Base-by-base conservation (phyloP, 305 asterid genomes). In the Striga hermonthica region DNA sequence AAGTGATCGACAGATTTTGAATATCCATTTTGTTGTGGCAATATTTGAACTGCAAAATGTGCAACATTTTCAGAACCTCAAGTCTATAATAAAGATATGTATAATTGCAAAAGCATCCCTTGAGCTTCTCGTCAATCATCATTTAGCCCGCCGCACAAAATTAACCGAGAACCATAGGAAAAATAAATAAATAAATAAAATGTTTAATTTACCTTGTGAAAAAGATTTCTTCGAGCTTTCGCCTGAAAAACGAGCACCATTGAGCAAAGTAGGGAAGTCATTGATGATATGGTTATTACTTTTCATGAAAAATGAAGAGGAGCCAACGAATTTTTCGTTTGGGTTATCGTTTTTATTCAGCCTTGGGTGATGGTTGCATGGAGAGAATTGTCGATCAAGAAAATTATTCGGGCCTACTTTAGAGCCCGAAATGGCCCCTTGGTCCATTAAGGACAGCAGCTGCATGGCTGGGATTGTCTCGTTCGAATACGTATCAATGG, bases 391-490 rank as follows among this genome's bases (percentile, higher is more conserved):
- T 56, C 75, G 78, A 73, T 74, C 70, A 36, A 41, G 74, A 78
- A 72, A 69, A 74, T 37, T 74, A 68, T 71, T 74, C 13, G 76
- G 38, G 56, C 80, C 86, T 34, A 69, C 52, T 56, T 74, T 66
- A 66, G 80, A 50, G 57, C 75, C 74, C 1, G 89, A 72, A 28
- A 72, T 61, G 43, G 78, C 68, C 58, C 83, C 65, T 55, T 72
- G 83, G 73, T 90, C 83, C 95, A 84, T 87, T 70, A 87, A 72
- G 58, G 85, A 84, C 7, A 90, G 85, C 72, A 90, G 72, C 61
- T 84, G 93, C 90, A 88, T 71, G 22, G 95, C 95, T 13, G 91
- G 96, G 72, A 85, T 88, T 38, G 84, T 75, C 44, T 86, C 94
- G 34, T 88, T 88, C 12, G 80, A 66, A 57, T 81, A 82, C 62